Percentiles rank a stretch among this genome's conserved stretches.
Conservation (phyloP, 2,329 filamentous ascomycete species). For the Alternaria brassicae region DNA sequence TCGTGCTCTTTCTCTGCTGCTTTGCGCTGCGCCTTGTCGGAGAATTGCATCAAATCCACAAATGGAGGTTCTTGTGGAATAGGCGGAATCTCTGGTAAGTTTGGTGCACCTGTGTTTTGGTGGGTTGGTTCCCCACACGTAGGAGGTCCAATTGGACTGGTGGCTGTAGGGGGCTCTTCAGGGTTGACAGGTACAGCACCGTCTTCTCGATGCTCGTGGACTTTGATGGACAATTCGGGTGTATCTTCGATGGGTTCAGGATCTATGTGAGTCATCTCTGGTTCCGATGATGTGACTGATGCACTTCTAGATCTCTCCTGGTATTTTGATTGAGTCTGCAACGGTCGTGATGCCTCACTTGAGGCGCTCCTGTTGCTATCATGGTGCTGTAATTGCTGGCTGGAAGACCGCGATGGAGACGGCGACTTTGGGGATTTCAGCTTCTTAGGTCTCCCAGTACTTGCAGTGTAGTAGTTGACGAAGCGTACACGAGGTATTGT, state of each 20-base stretch:
- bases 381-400: conserved; percentile 8
- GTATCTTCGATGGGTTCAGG: conserved; percentile 35
- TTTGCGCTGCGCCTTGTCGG: conserved; percentile 71
- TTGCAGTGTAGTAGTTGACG: conserved; percentile 90
- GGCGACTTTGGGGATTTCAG: conserved; percentile 53
- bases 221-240: conserved; percentile 56
- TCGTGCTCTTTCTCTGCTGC: conserved; percentile 73
- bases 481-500: conserved; percentile 71
- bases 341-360: not conserved
- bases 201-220: conserved; percentile 56
- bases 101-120: conserved; percentile 14
- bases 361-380: conserved; percentile 7
- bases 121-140: conserved; percentile 1
- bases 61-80: conserved; percentile 62
- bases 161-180: conserved; percentile 37
- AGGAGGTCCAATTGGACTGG: conserved; percentile 12
- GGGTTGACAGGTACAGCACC: conserved; percentile 40
- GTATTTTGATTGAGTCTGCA: not conserved
- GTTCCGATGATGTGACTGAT: conserved; percentile 21
- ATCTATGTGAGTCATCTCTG: conserved; percentile 19
- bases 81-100: conserved; percentile 58
- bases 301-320: conserved; percentile 12
- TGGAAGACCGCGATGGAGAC: conserved; percentile 27
- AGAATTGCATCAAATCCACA: conserved; percentile 65
- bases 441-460: conserved; percentile 71